Evolutionary conservation across 2,329 filamentous ascomycete species (phyloP).

Genomic region (Orbilia blumenaviensis): DNA sequence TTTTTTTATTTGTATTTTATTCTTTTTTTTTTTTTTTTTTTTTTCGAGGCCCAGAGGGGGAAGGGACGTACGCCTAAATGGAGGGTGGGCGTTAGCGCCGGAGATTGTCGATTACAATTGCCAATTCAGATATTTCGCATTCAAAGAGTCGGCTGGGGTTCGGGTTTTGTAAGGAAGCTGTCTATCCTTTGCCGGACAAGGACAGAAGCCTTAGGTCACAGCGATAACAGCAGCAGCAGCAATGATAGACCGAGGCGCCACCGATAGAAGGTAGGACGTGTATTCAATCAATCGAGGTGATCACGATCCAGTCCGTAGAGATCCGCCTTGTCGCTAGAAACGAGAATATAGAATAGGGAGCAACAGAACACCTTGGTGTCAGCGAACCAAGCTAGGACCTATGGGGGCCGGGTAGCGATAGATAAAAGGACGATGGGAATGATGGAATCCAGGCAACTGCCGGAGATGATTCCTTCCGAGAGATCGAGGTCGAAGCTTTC

Average conservation of each 20-base stretch:
- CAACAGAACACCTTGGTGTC: background rate
- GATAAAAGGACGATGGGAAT: background rate
- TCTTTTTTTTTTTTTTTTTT: too few relatives aligned
- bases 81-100: conserved; percentile 42
- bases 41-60: background rate
- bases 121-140: conserved; percentile 45
- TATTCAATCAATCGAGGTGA: conserved; percentile 30
- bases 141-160: conserved; percentile 17
- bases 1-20: too few relatives aligned
- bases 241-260: conserved; percentile 3
- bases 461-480: background rate
- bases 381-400: background rate
- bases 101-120: conserved; percentile 37
- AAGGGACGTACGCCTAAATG: conserved; percentile 32
- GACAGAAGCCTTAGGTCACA: conserved; percentile 29
- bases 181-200: conserved; percentile 13
- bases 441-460: background rate
- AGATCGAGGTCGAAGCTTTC: background rate
- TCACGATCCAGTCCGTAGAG: conserved; percentile 2
- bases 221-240: background rate
- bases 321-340: background rate
- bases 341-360: background rate
- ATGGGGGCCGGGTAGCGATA: background rate
- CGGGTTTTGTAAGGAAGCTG: background rate
- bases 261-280: background rate